Evolutionary conservation across 257 asterid genomes (phyloP).

Genomic region (Solanum boliviense): DNA sequence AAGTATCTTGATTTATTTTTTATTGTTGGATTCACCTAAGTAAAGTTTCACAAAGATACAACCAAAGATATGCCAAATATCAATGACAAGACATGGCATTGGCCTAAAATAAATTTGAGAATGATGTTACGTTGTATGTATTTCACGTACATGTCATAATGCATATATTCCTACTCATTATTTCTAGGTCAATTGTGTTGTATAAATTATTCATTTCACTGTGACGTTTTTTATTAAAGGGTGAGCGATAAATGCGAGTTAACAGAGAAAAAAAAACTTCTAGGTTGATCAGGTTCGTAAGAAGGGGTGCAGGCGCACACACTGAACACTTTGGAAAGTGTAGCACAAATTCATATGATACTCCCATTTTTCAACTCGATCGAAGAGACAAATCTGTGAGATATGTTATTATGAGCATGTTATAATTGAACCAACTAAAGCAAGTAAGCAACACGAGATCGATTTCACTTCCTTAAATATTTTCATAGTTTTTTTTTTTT

Average conservation of each 20-base stretch:
- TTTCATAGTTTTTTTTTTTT: not conserved
- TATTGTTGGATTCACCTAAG: not conserved
- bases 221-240: not conserved
- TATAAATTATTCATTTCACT: not conserved
- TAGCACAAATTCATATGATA: not conserved
- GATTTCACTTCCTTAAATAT: not conserved
- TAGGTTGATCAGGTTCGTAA: not conserved
- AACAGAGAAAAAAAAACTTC: not conserved
- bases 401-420: not conserved
- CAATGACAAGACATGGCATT: not conserved
- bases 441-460: not conserved
- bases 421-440: not conserved
- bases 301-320: not conserved
- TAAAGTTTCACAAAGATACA: not conserved
- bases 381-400: not conserved
- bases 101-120: not conserved
- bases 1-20: too few relatives aligned
- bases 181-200: not conserved
- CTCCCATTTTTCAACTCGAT: not conserved
- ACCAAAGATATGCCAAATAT: not conserved
- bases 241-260: not conserved
- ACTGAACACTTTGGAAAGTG: not conserved
- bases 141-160: not conserved
- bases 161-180: not conserved
- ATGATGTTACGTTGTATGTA: not conserved